Evolutionary conservation across 1,284 basidiomycete species (phyloP), one percentile per base, ranked within the genome.

Genomic region (Puccinia novopanici): DNA sequence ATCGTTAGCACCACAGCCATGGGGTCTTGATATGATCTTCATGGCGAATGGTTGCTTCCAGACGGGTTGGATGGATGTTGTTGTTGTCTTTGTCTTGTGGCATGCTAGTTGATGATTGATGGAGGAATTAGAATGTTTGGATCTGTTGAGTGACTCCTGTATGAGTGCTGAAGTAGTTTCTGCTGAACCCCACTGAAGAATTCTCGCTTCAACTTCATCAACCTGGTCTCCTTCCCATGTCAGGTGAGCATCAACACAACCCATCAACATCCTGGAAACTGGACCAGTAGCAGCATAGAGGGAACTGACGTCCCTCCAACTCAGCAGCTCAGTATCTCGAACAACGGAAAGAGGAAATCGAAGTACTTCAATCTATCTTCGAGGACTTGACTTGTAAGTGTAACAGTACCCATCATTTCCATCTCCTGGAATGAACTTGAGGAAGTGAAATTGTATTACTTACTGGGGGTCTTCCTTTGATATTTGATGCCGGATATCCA

Each of bases 301-400:
- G 22, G 17, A n/a, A 8, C 22, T 63, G 59, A 63, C 6, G 5
- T 24, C 10, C 27, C 15, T 34, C 24, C 5, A 17, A 2, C 34
- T 13, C 40, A 12, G 13, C 48, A 73, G 71, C 37, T 3, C 71
- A 73, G 24, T 73, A 73, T 27, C 71, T 73, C 52, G 71, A 73
- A 57, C 71, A 73, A 57, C 71, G 71, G 52, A 73, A 57, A 57
- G 71, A 73, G 34, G 71, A 73, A 54, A 73, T 73, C 54, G 71
- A 73, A 57, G 71, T 73, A 40, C 71, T 73, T 73, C 71, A 73
- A 73, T 73, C 71, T 0, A 73, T 73, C 54, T 73, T 73, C 52
- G 71, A 73, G 52, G 71, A 73, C 71, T 55, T 73, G 34, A 57
- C 45, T 24, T 55, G 71, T 73, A 37, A 72, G 27, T 34, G 13